Evolutionary conservation across 306 rosid genomes (phyloP).

Genomic region (Fragaria nilgerrensis): DNA sequence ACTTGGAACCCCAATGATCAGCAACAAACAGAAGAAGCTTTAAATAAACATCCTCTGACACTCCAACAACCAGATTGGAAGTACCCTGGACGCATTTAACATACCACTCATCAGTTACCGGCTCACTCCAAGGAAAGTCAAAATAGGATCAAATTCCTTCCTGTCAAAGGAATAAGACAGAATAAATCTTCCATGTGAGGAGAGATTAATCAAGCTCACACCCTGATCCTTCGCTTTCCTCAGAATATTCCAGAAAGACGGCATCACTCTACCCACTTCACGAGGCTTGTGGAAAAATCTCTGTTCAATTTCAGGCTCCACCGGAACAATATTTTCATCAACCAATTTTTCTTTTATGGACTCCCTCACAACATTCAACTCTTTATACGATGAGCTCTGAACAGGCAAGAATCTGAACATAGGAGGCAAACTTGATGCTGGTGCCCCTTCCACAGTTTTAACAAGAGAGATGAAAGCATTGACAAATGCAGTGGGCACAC

Average conservation of each 20-base stretch:
- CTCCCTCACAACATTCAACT: slow-evolving; percentile 49
- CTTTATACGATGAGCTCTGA: slow-evolving; percentile 30
- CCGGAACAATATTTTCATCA: slow-evolving; percentile 45
- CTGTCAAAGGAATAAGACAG: no score
- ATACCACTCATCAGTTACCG: slow-evolving; percentile 55
- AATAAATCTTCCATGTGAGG: slow-evolving; percentile 45
- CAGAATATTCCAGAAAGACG: slow-evolving; percentile 56
- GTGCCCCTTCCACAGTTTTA: slow-evolving; percentile 31
- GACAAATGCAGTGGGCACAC: slow-evolving; percentile 59
- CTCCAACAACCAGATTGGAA: slow-evolving; percentile 45
- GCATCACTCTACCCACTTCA: slow-evolving; percentile 55
- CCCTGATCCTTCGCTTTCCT: slow-evolving; percentile 32
- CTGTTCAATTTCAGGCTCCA: slow-evolving; percentile 49
- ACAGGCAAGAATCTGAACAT: slow-evolving; percentile 58
- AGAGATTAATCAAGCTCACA: slow-evolving; percentile 40
- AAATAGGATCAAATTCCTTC: slow-evolving; percentile 30
- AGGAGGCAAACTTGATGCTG: slow-evolving; percentile 38
- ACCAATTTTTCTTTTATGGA: slow-evolving; percentile 39
- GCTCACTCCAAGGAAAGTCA: slow-evolving; percentile 48
- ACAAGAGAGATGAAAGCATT: slow-evolving; percentile 58
- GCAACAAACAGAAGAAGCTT: slow-evolving; percentile 54
- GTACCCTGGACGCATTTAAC: slow-evolving; percentile 59
- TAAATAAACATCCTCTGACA: slow-evolving; percentile 49
- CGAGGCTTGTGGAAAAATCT: slow-evolving; percentile 58
- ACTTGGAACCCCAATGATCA: slow-evolving; percentile 31